Percentiles rank a stretch among this genome's conserved stretches.
These are phyloP conservation scores for Aspergillus diversus DNA, from an alignment of 495 filamentous ascomycete genomes.

Conservation along the genomic window DNA sequence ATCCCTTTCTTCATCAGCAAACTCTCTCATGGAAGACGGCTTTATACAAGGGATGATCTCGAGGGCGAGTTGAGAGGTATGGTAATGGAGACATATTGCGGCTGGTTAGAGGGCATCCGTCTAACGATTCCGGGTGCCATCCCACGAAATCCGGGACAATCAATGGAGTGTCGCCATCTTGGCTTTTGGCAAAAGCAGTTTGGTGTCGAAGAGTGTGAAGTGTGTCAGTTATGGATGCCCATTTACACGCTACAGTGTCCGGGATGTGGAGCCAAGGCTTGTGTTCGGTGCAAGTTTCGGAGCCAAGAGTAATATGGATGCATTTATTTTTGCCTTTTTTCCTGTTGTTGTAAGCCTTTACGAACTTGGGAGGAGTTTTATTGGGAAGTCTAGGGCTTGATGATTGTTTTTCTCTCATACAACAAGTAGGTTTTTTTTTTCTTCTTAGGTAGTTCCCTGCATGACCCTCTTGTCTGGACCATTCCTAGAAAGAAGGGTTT, in stretches of 20 bases:
- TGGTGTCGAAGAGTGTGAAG: slow-evolving; percentile 28
- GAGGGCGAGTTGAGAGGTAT: slow-evolving; percentile 33
- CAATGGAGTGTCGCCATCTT: slow-evolving; percentile 32
- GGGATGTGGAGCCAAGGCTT: slow-evolving; percentile 36
- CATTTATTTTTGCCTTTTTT: background rate
- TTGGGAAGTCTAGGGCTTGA: too few species aligned
- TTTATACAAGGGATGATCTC: slow-evolving; percentile 34
- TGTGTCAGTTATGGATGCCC: slow-evolving; percentile 37
- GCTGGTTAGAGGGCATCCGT: slow-evolving; percentile 32
- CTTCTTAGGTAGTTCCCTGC: too few species aligned
- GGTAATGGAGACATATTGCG: slow-evolving; percentile 33
- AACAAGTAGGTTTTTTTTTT: too few species aligned
- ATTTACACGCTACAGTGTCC: slow-evolving; percentile 39
- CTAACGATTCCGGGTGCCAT: slow-evolving; percentile 17
- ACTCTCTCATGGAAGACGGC: slow-evolving; percentile 24
- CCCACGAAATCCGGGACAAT: background rate
- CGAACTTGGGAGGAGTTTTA: too few species aligned
- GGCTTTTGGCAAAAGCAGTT: slow-evolving; percentile 37
- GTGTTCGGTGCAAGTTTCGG: slow-evolving; percentile 40
- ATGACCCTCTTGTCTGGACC: too few species aligned
- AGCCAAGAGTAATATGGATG: background rate
- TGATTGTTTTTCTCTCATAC: too few species aligned
- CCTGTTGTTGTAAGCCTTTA: background rate
- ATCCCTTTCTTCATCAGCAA: slow-evolving; percentile 33
- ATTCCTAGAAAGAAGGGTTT: too few species aligned